These are phyloP conservation scores for Mimosa bimucronata DNA, from an alignment of 306 rosid genomes.

Conservation along the genomic window DNA sequence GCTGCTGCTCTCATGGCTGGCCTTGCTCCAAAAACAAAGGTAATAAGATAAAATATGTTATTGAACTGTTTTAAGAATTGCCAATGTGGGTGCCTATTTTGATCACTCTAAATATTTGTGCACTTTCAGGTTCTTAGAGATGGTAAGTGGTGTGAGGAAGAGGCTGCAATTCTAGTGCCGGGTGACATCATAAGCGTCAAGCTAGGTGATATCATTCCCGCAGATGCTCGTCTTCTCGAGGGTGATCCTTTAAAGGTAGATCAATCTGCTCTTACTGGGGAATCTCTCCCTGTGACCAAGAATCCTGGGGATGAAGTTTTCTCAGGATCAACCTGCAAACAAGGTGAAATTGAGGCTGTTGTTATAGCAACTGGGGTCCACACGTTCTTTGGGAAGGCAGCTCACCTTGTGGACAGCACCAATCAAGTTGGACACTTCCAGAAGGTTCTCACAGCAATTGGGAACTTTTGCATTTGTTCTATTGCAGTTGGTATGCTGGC, in stretches of 20 bases:
- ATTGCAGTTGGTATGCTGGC: conserved; percentile 89
- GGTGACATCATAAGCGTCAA: conserved; percentile 95
- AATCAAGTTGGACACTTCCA: conserved; percentile 99
- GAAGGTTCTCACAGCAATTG: conserved; percentile 89
- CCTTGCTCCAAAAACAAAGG: conserved; percentile 99
- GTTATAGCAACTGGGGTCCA: conserved; percentile 99
- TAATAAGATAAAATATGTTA: conserved; percentile 23
- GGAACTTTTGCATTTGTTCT: conserved; percentile 96
- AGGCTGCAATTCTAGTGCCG: conserved; percentile 92
- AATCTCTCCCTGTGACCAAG: conserved; percentile 93
- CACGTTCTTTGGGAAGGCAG: conserved; percentile 98
- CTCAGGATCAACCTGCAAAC: conserved; percentile 99
- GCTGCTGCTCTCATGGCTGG: conserved; percentile 99
- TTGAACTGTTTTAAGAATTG: conserved; percentile 15
- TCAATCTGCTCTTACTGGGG: conserved; percentile 98
- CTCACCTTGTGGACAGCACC: conserved; percentile 96
- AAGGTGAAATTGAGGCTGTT: conserved; percentile 96
- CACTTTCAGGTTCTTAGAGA: conserved; percentile 82
- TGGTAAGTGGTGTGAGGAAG: conserved; percentile 91
- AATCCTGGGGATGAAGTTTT: conserved; percentile 92
- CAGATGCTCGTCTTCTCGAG: conserved; percentile 99
- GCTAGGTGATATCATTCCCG: conserved; percentile 94
- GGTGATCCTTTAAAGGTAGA: conserved; percentile 95
- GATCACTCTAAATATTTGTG: conserved; percentile 29
- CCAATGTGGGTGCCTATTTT: conserved; percentile 17